Base-by-base conservation (phyloP, 73 alveolate genomes). In the Paramecium sonneborni region DNA sequence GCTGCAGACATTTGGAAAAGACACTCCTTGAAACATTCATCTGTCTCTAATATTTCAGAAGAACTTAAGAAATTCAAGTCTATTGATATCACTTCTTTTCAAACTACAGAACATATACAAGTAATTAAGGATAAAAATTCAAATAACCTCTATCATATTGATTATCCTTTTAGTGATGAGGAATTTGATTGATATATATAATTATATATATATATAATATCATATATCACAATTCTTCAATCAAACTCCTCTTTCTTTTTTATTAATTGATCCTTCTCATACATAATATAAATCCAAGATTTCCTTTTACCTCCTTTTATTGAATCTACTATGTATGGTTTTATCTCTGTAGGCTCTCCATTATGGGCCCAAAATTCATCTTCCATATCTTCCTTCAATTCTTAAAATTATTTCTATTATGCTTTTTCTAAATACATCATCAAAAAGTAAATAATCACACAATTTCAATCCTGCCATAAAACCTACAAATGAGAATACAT, bases 291-390 rank as follows among this genome's bases (percentile, higher is more conserved):
- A 43, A 88, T 88, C 94, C 94, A 88, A 26, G 91, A 70, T 88
- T 88, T 88, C 55, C 94, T 88, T 26, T 86, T 21, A 18, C 87
- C 93, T 15, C 56, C 74, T 9, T 69, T 69, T 21, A 57, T 68
- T 24, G 94, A 88, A 5, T 84, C 88, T 18, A 88, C 94, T 6
- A 88, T 62, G 41, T 88, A 88, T 4, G 94, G 94, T 26, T 88
- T 18, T 14, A 88, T 70, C 30, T 41, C 35, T 26, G 76, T 88
- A 23, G 94, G 94, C 21, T 88, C 94, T 6, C 94, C 94, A 69
- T 88, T 35, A 69, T 76, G 84, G 38, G 91, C 91, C 94, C 94
- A 88, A 43, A 88, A 88, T 88, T 88, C 94, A 69, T 88, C 94
- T 88, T 88, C 94, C 57, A 88, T 79, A 44, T 79, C 90, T 23